Evolutionary conservation across 768 basidiomycete genomes (phyloP).

Genomic region (Phylloporus scabripes): DNA sequence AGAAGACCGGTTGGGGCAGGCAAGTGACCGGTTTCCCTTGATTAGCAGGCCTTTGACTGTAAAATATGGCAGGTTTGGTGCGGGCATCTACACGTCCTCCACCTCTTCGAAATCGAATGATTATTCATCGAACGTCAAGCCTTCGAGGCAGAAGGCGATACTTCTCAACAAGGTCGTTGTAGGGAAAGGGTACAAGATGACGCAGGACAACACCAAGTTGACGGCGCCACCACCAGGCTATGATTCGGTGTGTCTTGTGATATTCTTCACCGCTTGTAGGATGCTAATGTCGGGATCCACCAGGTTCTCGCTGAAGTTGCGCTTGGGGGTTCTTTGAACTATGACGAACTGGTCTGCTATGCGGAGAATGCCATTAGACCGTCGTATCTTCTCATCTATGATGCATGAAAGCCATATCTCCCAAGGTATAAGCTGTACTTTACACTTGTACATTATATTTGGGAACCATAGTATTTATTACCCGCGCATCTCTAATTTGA

Average conservation of each 20-base stretch:
- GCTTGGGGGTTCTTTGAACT: slow-evolving; percentile 59
- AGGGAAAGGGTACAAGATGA: slow-evolving; percentile 63
- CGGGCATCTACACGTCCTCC: slow-evolving; percentile 70
- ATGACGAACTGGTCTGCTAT: slow-evolving; percentile 70
- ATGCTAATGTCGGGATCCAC: slow-evolving; percentile 1
- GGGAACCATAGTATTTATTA: slow-evolving; percentile 6
- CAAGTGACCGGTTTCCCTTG: slow-evolving; percentile 18
- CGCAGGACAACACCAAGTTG: slow-evolving; percentile 49
- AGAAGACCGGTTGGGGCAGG: slow-evolving; percentile 72
- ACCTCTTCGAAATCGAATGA: slow-evolving; percentile 79
- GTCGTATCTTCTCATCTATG: slow-evolving; percentile 67
- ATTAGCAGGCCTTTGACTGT: slow-evolving; percentile 3
- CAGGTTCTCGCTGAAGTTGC: slow-evolving; percentile 58
- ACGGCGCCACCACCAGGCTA: slow-evolving; percentile 57
- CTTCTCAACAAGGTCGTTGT: slow-evolving; percentile 73
- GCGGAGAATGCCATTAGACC: slow-evolving; percentile 66
- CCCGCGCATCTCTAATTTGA: not conserved
- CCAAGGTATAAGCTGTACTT: slow-evolving; percentile 6
- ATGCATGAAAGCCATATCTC: slow-evolving; percentile 28
- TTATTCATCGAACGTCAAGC: slow-evolving; percentile 56
- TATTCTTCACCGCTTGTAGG: not conserved
- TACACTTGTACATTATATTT: not conserved
- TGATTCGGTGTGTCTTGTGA: slow-evolving; percentile 49
- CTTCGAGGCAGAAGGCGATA: slow-evolving; percentile 55
- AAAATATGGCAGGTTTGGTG: slow-evolving; percentile 47